A percentile compares a stretch with the other conserved stretches of the same genome.
Evolutionary conservation across 306 rosid genomes (phyloP).

Genomic region (Ormosia emarginata): DNA sequence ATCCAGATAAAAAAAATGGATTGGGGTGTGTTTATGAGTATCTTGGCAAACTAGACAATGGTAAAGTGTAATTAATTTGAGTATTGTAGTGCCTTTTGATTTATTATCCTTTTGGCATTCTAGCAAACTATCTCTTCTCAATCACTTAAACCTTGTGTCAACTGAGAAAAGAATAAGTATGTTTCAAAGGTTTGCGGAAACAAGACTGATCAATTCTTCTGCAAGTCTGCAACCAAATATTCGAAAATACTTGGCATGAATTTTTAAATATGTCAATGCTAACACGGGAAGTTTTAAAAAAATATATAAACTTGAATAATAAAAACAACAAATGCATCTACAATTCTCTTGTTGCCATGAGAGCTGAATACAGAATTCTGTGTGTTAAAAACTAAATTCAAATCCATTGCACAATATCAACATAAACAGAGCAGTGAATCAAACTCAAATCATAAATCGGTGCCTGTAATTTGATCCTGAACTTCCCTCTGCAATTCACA

Average conservation of each 20-base stretch:
- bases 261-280: neutral
- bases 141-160: neutral
- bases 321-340: neutral
- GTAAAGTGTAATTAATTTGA: conserved; percentile 26
- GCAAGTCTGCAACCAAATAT: neutral
- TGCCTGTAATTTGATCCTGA: no score
- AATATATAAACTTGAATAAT: neutral
- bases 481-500: no score
- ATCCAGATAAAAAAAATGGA: conserved; percentile 34
- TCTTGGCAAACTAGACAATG: conserved; percentile 59
- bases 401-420: no score
- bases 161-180: neutral
- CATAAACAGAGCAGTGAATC: no score
- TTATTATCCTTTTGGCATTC: neutral
- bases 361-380: neutral
- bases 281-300: neutral
- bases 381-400: neutral
- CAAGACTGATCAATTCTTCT: neutral
- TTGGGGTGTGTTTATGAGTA: conserved; percentile 62
- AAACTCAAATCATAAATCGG: no score
- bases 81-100: neutral
- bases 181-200: neutral
- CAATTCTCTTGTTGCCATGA: neutral
- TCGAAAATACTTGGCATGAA: neutral
- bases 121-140: neutral